These are phyloP conservation scores for Hypoxylon sp. DNA, from an alignment of 2,329 filamentous ascomycete genomes.

Conservation along the genomic window DNA sequence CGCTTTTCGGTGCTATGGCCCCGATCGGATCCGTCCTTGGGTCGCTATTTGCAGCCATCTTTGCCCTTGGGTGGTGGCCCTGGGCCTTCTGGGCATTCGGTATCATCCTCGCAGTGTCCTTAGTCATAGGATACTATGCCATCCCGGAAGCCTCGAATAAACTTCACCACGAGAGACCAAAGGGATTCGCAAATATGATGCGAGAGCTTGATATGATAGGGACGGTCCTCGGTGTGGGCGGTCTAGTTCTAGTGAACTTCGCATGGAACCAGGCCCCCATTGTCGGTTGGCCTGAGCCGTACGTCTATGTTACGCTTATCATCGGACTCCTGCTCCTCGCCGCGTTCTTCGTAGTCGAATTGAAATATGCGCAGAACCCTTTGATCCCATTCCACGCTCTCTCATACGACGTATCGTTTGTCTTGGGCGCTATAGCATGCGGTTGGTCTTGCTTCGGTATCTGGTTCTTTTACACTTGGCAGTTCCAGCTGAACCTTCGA, in stretches of 20 bases:
- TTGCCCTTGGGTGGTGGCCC: constrained; percentile 52
- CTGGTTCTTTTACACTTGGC: constrained; percentile 59
- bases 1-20: constrained; percentile 51
- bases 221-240: constrained; percentile 60
- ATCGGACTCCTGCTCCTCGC: constrained; percentile 64
- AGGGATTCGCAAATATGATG: constrained; percentile 24
- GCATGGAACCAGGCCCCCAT: constrained; percentile 72
- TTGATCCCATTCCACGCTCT: constrained; percentile 67
- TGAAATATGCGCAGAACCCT: constrained; percentile 59
- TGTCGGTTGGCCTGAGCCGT: constrained; percentile 66
- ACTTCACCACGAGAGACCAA: constrained; percentile 34
- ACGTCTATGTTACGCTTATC: constrained; percentile 67
- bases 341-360: constrained; percentile 66
- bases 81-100: constrained; percentile 49
- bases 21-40: constrained; percentile 48
- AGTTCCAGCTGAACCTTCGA: constrained; percentile 58
- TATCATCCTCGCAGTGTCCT: constrained; percentile 44
- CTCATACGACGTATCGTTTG: constrained; percentile 63
- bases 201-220: constrained; percentile 48
- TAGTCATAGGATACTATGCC: constrained; percentile 43
- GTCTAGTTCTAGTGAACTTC: constrained; percentile 70
- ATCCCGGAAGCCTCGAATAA: constrained; percentile 47
- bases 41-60: constrained; percentile 37
- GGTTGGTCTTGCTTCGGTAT: constrained; percentile 63
- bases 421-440: constrained; percentile 62